Conservation (phyloP, 352 stramenopile species). For the Achlya hypogyna region DNA sequence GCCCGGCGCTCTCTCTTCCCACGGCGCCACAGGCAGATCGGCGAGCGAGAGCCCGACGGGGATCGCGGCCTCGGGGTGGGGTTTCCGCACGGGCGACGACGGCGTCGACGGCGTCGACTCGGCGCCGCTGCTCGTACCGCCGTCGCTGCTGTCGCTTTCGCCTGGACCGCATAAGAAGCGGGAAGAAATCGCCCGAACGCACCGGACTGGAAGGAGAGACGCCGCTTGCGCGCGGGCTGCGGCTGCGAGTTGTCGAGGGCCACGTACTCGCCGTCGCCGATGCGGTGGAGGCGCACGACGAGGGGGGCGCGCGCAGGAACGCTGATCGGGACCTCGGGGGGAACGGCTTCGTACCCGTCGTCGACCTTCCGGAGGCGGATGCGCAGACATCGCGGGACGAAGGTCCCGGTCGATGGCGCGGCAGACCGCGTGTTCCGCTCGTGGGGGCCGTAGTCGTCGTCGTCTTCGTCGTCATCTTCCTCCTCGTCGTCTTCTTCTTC, state of each 20-base stretch:
- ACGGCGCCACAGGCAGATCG: slow-evolving; percentile 1
- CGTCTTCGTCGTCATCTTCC: neutral
- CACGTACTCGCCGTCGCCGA: slow-evolving; percentile 5
- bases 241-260: neutral
- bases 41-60: neutral
- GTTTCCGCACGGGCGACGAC: slow-evolving; percentile 5
- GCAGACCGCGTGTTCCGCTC: neutral
- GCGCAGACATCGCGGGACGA: neutral
- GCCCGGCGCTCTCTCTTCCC: neutral
- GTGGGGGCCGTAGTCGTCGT: neutral
- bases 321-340: neutral
- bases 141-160: slow-evolving; percentile 13
- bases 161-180: neutral
- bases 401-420: neutral
- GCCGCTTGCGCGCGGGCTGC: neutral
- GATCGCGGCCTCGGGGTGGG: neutral
- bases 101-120: slow-evolving; percentile 5
- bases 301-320: neutral
- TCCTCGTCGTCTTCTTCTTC: neutral
- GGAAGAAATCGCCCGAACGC: neutral
- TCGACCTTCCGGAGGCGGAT: slow-evolving; percentile 14
- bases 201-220: neutral
- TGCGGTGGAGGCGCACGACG: neutral
- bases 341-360: slow-evolving; percentile 6
- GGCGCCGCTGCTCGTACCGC: neutral